These are phyloP conservation scores for Chytriomyces hyalinus DNA, from an alignment of 192 early-diverging fungal species.

Conservation along the genomic window DNA sequence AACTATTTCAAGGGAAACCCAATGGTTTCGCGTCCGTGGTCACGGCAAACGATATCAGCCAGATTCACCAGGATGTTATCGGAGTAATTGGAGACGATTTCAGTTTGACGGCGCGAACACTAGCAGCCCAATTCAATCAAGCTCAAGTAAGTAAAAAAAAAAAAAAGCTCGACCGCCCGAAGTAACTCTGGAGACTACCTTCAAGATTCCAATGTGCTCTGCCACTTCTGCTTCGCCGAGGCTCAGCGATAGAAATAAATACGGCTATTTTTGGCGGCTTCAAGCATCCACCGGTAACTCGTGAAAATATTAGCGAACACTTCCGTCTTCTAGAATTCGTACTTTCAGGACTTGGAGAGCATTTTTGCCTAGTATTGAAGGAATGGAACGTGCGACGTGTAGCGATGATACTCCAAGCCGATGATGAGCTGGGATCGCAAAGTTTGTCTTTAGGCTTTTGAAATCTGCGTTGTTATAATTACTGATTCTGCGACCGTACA, in stretches of 20 bases:
- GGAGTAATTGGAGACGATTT: constrained; percentile 22
- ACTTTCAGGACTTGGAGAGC: background rate
- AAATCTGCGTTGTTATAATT: no score
- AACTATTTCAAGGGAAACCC: background rate
- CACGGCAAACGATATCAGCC: constrained; percentile 6
- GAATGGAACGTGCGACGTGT: constrained; percentile 23
- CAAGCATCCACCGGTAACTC: constrained; percentile 4
- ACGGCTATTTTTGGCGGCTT: constrained; percentile 10
- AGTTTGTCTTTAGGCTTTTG: background rate
- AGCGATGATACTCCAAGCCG: constrained; percentile 18
- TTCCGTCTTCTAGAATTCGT: no score
- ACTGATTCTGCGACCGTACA: background rate
- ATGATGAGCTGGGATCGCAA: constrained; percentile 13
- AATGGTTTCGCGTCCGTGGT: constrained; percentile 1
- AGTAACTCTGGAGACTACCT: background rate
- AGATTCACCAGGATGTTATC: constrained; percentile 8
- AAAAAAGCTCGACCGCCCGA: background rate
- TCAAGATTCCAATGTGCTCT: constrained; percentile 9
- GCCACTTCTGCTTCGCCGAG: constrained; percentile 5
- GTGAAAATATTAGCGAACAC: background rate
- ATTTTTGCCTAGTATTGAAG: background rate
- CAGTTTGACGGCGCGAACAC: background rate
- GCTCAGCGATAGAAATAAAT: constrained; percentile 24
- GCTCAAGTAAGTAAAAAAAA: background rate
- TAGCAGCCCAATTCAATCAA: background rate